A percentile compares a stretch with the other conserved stretches of the same genome.
These are phyloP conservation scores for Henningerozyma blattae DNA, from an alignment of 805 yeast genomes.

Conservation along the genomic window DNA sequence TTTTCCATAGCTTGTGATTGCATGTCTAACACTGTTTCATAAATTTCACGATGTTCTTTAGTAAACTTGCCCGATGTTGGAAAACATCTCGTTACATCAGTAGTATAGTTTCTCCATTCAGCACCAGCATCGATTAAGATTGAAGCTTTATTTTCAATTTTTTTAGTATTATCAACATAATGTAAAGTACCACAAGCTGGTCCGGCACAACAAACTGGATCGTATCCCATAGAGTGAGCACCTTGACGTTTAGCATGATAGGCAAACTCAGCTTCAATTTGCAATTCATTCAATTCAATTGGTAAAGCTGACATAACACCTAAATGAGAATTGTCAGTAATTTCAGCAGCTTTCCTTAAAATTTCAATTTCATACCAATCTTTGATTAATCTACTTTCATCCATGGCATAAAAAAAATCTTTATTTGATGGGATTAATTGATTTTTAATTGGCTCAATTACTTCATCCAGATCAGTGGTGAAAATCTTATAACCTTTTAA, in stretches of 20 bases:
- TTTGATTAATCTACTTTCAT: constrained; percentile 76
- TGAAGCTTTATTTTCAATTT: constrained; percentile 43
- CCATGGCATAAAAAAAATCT: constrained; percentile 58
- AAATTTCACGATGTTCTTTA: constrained; percentile 71
- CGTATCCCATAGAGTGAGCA: constrained; percentile 76
- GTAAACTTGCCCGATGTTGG: constrained; percentile 87
- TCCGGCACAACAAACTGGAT: constrained; percentile 95
- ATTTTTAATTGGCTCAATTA: constrained; percentile 26
- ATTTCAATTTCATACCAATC: constrained; percentile 69
- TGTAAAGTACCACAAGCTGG: constrained; percentile 84
- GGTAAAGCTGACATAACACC: constrained; percentile 91
- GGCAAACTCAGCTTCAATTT: constrained; percentile 88
- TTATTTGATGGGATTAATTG: constrained; percentile 33
- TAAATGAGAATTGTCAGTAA: constrained; percentile 77
- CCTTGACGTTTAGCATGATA: constrained; percentile 93
- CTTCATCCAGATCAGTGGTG: constrained; percentile 46
- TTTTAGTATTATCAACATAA: constrained; percentile 71
- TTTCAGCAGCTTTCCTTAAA: constrained; percentile 67
- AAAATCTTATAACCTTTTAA: constrained; percentile 20
- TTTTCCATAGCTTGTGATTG: constrained; percentile 56
- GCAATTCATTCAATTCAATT: constrained; percentile 76
- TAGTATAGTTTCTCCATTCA: constrained; percentile 86
- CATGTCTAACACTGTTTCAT: constrained; percentile 71
- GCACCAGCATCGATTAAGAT: constrained; percentile 93
- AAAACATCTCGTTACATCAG: constrained; percentile 91